Evolutionary conservation across 75 land plant species (phyloP).

Genomic region (Pinus taeda): DNA sequence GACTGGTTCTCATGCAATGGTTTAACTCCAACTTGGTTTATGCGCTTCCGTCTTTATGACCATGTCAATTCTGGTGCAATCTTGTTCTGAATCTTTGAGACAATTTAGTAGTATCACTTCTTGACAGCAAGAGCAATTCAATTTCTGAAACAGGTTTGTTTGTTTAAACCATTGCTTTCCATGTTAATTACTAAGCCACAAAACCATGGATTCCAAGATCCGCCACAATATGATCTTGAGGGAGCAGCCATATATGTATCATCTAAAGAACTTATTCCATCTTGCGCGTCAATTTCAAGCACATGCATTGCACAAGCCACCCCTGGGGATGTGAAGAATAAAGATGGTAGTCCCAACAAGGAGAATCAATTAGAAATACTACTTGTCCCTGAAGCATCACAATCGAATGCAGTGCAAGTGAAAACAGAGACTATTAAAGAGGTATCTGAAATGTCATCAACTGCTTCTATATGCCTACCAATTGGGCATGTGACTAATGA

Average conservation of each 20-base stretch:
- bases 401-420: slow-evolving; percentile 1
- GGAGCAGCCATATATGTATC: background rate
- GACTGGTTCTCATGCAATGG: too few species aligned
- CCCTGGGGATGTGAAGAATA: slow-evolving; percentile 2
- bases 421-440: background rate
- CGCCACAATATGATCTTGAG: background rate
- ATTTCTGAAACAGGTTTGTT: slow-evolving; percentile 45
- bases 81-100: slow-evolving; percentile 27
- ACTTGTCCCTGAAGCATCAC: slow-evolving; percentile 15
- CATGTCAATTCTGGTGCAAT: too few species aligned
- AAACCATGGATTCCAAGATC: background rate
- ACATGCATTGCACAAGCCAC: background rate
- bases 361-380: slow-evolving; percentile 2
- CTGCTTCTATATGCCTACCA: background rate
- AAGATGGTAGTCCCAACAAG: background rate
- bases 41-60: too few species aligned
- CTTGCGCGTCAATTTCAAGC: background rate
- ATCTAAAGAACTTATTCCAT: background rate
- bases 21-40: too few species aligned
- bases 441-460: background rate
- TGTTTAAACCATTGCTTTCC: background rate
- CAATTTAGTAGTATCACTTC: slow-evolving; percentile 40
- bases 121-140: slow-evolving; percentile 43
- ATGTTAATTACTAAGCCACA: background rate
- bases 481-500: background rate